A percentile compares a stretch with the other conserved stretches of the same genome.
Conservation (phyloP, 345 rosid species). For the Salix koriyanagi region DNA sequence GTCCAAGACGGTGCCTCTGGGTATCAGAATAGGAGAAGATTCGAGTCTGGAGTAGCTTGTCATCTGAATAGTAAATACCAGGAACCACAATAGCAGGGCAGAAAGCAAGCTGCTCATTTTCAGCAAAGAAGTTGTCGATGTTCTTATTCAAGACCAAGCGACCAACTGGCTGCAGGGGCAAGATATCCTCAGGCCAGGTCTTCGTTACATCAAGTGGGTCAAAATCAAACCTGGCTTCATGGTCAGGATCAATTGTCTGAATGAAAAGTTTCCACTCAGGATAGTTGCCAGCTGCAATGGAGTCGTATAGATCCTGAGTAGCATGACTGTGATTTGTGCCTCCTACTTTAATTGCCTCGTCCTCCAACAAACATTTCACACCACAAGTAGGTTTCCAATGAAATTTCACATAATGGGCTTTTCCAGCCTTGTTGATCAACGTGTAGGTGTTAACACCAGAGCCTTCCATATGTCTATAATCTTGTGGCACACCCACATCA, state of each 20-base stretch:
- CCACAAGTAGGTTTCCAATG: slow-evolving; percentile 99
- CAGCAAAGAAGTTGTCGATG: slow-evolving; percentile 90
- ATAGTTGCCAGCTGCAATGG: slow-evolving; percentile 84
- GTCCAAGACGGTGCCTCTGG: slow-evolving; percentile 98
- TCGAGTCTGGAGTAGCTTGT: slow-evolving; percentile 82
- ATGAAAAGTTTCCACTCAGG: slow-evolving; percentile 90
- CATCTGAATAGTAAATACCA: slow-evolving; percentile 81
- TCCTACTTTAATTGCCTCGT: slow-evolving; percentile 84
- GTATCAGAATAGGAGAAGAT: slow-evolving; percentile 88
- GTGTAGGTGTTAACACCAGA: slow-evolving; percentile 80
- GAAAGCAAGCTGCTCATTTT: slow-evolving; percentile 92
- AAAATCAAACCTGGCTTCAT: slow-evolving; percentile 74
- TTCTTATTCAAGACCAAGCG: slow-evolving; percentile 94
- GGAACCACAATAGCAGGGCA: slow-evolving; percentile 94
- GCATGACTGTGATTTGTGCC: slow-evolving; percentile 98
- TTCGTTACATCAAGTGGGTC: slow-evolving; percentile 97
- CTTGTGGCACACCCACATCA: slow-evolving; percentile 86
- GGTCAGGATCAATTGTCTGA: slow-evolving; percentile 81
- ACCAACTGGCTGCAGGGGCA: slow-evolving; percentile 97
- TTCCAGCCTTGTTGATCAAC: slow-evolving; percentile 86
- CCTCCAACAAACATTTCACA: slow-evolving; percentile 69
- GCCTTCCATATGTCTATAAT: slow-evolving; percentile 97
- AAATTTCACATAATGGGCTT: slow-evolving; percentile 74
- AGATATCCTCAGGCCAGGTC: slow-evolving; percentile 95
- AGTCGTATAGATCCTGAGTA: slow-evolving; percentile 85